Conservation (phyloP, 148 eudicot species). For the Limonium bicolor region DNA sequence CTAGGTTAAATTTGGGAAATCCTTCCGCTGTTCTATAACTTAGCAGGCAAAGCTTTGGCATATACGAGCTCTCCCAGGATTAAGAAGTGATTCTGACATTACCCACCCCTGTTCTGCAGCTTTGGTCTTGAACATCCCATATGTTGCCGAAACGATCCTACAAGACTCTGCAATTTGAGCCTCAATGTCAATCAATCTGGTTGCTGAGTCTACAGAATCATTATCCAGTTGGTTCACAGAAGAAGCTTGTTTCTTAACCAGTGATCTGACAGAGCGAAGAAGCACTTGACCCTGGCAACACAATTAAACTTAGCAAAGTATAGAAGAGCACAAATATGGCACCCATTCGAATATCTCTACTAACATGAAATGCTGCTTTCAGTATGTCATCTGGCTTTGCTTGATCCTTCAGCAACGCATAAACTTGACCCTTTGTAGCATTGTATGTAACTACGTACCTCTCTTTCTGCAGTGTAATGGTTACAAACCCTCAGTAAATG, state of each 20-base stretch:
- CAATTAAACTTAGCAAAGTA: slow-evolving; percentile 5
- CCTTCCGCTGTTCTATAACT: no score
- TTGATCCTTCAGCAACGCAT: slow-evolving; percentile 84
- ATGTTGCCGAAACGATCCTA: slow-evolving; percentile 62
- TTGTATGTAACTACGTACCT: slow-evolving; percentile 75
- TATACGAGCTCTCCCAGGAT: slow-evolving; percentile 98
- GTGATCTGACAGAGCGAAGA: slow-evolving; percentile 52
- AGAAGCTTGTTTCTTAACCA: slow-evolving; percentile 18
- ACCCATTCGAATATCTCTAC: no score
- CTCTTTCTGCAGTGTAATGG: slow-evolving; percentile 47
- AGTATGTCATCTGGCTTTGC: slow-evolving; percentile 87
- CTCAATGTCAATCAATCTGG: slow-evolving; percentile 40
- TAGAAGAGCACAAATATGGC: no score
- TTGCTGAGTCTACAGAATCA: slow-evolving; percentile 20
- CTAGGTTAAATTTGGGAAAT: no score
- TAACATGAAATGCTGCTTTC: slow-evolving; percentile 95
- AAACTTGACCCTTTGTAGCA: slow-evolving; percentile 69
- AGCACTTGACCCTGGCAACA: slow-evolving; percentile 80
- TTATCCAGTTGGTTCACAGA: slow-evolving; percentile 17
- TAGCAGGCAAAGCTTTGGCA: no score
- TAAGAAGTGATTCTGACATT: slow-evolving; percentile 92
- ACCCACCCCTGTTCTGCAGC: slow-evolving; percentile 98
- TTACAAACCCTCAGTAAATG: no score
- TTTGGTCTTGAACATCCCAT: slow-evolving; percentile 69
- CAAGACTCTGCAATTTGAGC: slow-evolving; percentile 67